Base-by-base conservation (phyloP, 2,329 filamentous ascomycete genomes). In the Lasiodiplodia theobromae region DNA sequence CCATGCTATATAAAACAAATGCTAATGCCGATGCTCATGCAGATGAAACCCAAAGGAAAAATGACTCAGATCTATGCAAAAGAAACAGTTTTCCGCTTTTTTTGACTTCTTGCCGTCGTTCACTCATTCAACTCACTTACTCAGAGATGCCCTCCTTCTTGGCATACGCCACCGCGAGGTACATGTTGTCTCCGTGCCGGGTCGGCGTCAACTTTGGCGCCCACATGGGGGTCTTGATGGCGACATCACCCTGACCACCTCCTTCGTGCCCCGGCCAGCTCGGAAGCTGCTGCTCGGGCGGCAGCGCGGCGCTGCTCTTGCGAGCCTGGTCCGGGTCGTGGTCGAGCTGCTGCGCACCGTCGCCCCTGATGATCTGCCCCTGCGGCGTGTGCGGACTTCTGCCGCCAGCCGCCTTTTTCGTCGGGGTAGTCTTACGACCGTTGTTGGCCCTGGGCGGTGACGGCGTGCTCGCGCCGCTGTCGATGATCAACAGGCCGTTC, bases 151-250 rank as follows among this genome's bases (percentile, higher is more conserved):
- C 60, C 44, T 64, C 60, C n/a, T 28, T 23, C 25, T 28, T 64
- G 18, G 58, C 62, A 69, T 75, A 76, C 51, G 71, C 70, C n/a
- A 85, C 82, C 40, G 76, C 76, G 53, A 85, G 74, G 51, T 86
- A 90, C 69, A 92, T 74, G 75, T 92, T 89, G 31, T 90, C 87
- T 0, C 91, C 90, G 60, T 88, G 84, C 70, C 89, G 81, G 68
- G 88, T 89, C 2, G 91, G 91, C 56, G 90, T 92, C 73, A 92
- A 74, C 71, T 85, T 86, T 3, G 89, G 89, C 72, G 88, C 34
- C 52, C 63, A 82, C 88, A 89, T 90, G 1, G 84, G 84, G 0
- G 88, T 69, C 70, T 14, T 51, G 64, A 65, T 69, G 67, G 37
- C 65, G 38, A 3, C 69, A 44, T 25, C 57, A 34, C 40, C 34